These are phyloP conservation scores for Calycina marina DNA, from an alignment of 2,329 filamentous ascomycete genomes.

Conservation along the genomic window DNA sequence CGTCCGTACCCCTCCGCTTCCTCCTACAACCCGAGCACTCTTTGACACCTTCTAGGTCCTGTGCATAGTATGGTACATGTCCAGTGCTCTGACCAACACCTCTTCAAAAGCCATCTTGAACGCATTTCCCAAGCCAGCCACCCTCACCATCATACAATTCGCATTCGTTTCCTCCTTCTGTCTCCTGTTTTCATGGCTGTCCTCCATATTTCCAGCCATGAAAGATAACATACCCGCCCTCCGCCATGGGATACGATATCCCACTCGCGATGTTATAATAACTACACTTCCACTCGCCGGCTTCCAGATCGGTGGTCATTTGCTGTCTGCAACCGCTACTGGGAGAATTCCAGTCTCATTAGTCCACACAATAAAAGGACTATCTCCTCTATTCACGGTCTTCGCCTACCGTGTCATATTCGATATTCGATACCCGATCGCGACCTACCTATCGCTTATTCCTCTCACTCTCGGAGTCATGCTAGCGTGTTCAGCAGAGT, in stretches of 20 bases:
- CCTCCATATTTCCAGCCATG: constrained; percentile 55
- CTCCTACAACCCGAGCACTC: constrained; percentile 2
- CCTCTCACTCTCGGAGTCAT: constrained; percentile 90
- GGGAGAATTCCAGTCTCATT: constrained; percentile 91
- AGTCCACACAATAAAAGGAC: constrained; percentile 95
- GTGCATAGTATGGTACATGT: constrained; percentile 86
- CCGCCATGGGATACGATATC: constrained; percentile 68
- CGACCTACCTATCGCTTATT: constrained; percentile 81
- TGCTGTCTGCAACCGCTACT: constrained; percentile 86
- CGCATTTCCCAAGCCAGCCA: constrained; percentile 78
- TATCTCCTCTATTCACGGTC: constrained; percentile 91
- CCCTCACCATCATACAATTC: constrained; percentile 86
- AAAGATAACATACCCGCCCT: constrained; percentile 62
- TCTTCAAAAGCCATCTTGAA: constrained; percentile 96
- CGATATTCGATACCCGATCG: constrained; percentile 70
- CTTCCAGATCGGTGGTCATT: constrained; percentile 88
- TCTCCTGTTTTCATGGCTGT: constrained; percentile 62
- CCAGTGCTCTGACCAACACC: constrained; percentile 90
- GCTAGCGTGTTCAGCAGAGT: constrained; percentile 86
- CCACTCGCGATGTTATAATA: constrained; percentile 65
- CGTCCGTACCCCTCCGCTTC: constrained; percentile 36
- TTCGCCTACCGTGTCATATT: constrained; percentile 83
- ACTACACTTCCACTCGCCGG: constrained; percentile 83
- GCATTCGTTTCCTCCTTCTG: constrained; percentile 84
- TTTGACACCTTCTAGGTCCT: constrained; percentile 44